A percentile compares a stretch with the other conserved stretches of the same genome.
phyloP scores from a whole-genome alignment of 176 grass and related monocot genomes.

The Aegilops longissima region DNA sequence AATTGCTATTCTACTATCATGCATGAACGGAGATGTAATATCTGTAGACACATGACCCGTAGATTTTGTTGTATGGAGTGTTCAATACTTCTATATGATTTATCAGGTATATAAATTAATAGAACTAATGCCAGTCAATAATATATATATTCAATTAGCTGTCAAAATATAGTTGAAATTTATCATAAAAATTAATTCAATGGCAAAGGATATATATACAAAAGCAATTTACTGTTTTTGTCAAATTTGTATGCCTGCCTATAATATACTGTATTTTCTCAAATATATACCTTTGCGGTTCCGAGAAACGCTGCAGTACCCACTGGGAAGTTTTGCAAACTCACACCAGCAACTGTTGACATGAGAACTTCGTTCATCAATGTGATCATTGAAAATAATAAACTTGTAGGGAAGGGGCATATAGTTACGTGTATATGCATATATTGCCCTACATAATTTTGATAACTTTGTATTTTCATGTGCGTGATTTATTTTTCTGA shows the following conservation, averaged over 20 bases:
- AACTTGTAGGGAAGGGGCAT: background rate
- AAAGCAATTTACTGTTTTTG: background rate
- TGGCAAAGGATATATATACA: background rate
- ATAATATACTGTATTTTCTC: background rate
- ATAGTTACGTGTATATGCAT: background rate
- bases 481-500: background rate
- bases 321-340: slow-evolving; percentile 78
- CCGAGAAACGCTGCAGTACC: slow-evolving; percentile 76
- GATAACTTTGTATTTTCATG: background rate
- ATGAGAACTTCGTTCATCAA: background rate
- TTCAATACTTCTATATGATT: background rate
- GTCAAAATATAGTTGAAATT: background rate
- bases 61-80: background rate
- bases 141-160: background rate
- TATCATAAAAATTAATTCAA: background rate
- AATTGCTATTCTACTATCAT: background rate
- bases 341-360: slow-evolving; percentile 74
- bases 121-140: background rate
- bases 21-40: background rate
- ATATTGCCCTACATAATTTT: background rate
- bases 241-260: background rate
- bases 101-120: background rate
- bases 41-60: background rate
- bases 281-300: slow-evolving; percentile 60
- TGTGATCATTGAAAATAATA: background rate